These are phyloP conservation scores for Periconia macrospinosa DNA, from an alignment of 2,329 filamentous ascomycete genomes.

Conservation along the genomic window DNA sequence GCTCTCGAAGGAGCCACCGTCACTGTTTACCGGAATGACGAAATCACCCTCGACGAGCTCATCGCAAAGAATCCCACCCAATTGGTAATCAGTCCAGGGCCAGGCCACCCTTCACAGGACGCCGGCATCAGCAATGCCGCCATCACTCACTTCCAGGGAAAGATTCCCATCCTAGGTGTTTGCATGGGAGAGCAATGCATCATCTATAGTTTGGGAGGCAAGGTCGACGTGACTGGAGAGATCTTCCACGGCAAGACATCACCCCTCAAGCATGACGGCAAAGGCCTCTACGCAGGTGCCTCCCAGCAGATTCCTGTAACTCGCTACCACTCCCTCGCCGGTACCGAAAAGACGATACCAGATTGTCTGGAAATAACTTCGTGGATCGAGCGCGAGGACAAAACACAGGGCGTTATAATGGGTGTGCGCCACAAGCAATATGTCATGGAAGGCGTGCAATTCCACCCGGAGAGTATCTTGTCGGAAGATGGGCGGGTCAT, in stretches of 20 bases:
- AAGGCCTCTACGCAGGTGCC: slow-evolving; percentile 87
- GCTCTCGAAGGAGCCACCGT: slow-evolving; percentile 93
- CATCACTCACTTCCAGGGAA: slow-evolving; percentile 88
- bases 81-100: slow-evolving; percentile 90
- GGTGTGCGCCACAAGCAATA: slow-evolving; percentile 92
- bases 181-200: slow-evolving; percentile 99
- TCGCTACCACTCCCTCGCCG: slow-evolving; percentile 93
- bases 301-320: slow-evolving; percentile 83
- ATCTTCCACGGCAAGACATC: slow-evolving; percentile 98
- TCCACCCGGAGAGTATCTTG: slow-evolving; percentile 95
- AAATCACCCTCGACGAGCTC: slow-evolving; percentile 82
- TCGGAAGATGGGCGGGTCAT: slow-evolving; percentile 86
- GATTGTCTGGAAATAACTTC: slow-evolving; percentile 86
- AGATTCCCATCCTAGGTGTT: slow-evolving; percentile 94
- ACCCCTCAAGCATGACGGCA: slow-evolving; percentile 81
- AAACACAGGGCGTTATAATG: slow-evolving; percentile 87
- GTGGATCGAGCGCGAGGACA: slow-evolving; percentile 78
- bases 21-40: slow-evolving; percentile 88
- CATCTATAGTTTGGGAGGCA: slow-evolving; percentile 87
- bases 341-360: slow-evolving; percentile 84
- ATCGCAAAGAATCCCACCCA: slow-evolving; percentile 86
- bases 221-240: slow-evolving; percentile 89
- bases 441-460: slow-evolving; percentile 93
- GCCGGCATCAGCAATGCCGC: slow-evolving; percentile 92
- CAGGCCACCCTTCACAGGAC: slow-evolving; percentile 88